A percentile compares a stretch with the other conserved stretches of the same genome.
phyloP scores from a whole-genome alignment of 2,329 filamentous ascomycete genomes.

The Sporothrix dimorphospora region DNA sequence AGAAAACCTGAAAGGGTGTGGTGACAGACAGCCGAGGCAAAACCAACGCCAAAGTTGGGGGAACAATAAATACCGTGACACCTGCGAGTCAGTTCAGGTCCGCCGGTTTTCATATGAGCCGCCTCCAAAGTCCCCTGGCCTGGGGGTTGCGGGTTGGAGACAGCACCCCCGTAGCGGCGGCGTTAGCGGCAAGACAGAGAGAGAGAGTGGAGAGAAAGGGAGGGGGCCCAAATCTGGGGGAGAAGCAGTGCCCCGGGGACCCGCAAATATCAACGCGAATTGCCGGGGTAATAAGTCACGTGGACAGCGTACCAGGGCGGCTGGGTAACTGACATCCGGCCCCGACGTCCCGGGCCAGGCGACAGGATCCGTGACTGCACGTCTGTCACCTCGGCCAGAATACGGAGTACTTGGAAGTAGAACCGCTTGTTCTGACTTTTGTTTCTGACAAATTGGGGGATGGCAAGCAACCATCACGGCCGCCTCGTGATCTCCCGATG shows the following conservation, averaged over 20 bases:
- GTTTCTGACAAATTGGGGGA: not conserved
- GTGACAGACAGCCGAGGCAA: slow-evolving; percentile 25
- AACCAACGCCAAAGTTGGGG: not conserved
- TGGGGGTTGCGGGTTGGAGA: not conserved
- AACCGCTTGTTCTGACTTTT: not conserved
- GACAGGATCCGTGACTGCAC: not conserved
- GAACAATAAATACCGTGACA: too few relatives aligned
- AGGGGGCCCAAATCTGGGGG: not conserved
- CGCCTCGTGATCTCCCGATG: not conserved
- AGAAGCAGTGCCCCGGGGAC: not conserved
- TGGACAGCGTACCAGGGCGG: not conserved
- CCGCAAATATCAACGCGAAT: not conserved
- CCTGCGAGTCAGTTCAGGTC: not conserved
- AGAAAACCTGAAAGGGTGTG: not conserved
- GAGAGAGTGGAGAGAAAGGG: not conserved
- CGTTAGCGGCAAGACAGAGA: not conserved
- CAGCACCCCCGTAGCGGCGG: too few relatives aligned
- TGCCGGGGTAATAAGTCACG: slow-evolving; percentile 30
- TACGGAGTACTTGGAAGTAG: not conserved
- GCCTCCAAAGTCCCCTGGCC: too few relatives aligned
- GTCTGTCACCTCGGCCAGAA: slow-evolving; percentile 8
- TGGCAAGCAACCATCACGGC: not conserved
- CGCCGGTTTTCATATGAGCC: not conserved
- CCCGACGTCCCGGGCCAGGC: slow-evolving; percentile 4
- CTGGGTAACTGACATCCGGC: not conserved